Conservation (phyloP, 768 basidiomycete species). For the Flagelloscypha sp. region DNA sequence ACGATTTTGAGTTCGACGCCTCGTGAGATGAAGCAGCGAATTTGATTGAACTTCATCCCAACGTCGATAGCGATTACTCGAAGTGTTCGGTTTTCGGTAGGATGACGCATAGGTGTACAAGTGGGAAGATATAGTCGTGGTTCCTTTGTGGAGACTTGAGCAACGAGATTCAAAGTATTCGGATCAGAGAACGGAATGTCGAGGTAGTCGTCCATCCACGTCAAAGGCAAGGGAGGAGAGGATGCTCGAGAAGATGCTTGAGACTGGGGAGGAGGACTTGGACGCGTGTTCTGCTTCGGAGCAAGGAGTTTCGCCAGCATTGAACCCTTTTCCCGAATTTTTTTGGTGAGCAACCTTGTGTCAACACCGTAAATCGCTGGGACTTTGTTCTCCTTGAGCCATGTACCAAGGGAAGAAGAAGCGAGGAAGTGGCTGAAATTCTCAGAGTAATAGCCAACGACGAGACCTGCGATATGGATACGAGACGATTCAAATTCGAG, state of each 20-base stretch:
- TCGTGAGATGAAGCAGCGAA: conserved; percentile 87
- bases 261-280: conserved; percentile 29
- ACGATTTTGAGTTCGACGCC: conserved; percentile 96
- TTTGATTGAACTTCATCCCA: conserved; percentile 99
- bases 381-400: conserved; percentile 92
- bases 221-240: conserved; percentile 39
- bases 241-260: conserved; percentile 38
- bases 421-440: conserved; percentile 95
- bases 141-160: conserved; percentile 67
- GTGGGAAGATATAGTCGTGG: conserved; percentile 66
- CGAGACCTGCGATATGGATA: conserved; percentile 87
- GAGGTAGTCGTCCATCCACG: conserved; percentile 80
- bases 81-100: conserved; percentile 68
- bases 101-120: conserved; percentile 51
- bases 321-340: conserved; percentile 87
- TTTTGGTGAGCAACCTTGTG: conserved; percentile 94
- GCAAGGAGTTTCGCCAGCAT: conserved; percentile 84
- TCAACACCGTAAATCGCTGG: conserved; percentile 96
- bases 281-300: conserved; percentile 39
- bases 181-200: conserved; percentile 83
- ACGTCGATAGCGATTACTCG: conserved; percentile 91
- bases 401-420: conserved; percentile 73
- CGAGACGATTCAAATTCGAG: conserved; percentile 87
- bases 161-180: conserved; percentile 85
- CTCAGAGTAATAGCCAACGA: conserved; percentile 90